Conservation (phyloP, 177 flowering plant species). For the Vitis hybrid region DNA sequence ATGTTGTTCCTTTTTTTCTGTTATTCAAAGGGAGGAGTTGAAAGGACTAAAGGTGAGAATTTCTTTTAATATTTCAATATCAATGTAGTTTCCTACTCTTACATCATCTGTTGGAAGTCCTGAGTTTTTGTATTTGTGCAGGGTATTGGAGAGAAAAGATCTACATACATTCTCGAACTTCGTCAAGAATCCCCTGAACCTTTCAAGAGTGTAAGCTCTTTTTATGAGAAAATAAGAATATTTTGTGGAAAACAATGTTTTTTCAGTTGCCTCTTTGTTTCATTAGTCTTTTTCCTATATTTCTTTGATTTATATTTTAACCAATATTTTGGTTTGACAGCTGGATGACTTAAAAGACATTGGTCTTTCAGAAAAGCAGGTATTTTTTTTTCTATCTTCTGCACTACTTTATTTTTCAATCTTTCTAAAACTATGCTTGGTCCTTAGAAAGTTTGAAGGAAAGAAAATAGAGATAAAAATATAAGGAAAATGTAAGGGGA, state of each 20-base stretch:
- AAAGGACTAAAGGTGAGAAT: slow-evolving; percentile 56
- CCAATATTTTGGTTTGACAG: slow-evolving; percentile 34
- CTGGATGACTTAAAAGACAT: slow-evolving; percentile 66
- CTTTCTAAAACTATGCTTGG: not conserved
- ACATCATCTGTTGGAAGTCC: not conserved
- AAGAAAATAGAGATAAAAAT: no score
- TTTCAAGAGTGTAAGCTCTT: slow-evolving; percentile 58
- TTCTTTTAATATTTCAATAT: not conserved
- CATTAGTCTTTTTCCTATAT: not conserved
- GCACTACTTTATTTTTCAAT: not conserved
- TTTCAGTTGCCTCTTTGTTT: not conserved
- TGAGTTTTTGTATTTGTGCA: slow-evolving; percentile 12
- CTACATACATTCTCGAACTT: slow-evolving; percentile 59
- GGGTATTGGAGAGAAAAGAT: slow-evolving; percentile 93
- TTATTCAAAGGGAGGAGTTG: slow-evolving; percentile 57
- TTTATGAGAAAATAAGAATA: not conserved
- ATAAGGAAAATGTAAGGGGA: no score
- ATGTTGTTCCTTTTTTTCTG: not conserved
- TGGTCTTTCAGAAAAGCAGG: slow-evolving; percentile 80
- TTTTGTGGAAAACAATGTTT: no score
- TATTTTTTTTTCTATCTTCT: slow-evolving; percentile 8
- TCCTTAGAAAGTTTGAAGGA: not conserved
- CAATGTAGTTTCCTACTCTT: not conserved
- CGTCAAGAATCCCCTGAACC: slow-evolving; percentile 71
- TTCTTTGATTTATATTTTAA: not conserved